Conservation (phyloP, 345 rosid genomes). For the Clarkia xantiana region DNA sequence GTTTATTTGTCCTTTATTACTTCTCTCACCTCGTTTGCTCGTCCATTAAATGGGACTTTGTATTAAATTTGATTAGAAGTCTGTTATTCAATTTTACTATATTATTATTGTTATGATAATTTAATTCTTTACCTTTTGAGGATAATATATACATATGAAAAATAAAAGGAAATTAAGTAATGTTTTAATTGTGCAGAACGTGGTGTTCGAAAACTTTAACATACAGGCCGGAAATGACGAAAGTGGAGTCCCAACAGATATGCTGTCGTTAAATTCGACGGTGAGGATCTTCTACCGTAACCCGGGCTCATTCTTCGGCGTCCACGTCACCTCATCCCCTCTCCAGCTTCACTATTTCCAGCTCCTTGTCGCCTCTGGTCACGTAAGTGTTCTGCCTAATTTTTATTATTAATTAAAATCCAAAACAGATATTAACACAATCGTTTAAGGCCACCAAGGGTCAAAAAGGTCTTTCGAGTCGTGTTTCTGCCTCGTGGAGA, state of each 20-base stretch:
- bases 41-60: too few species aligned
- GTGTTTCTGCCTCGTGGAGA: too few species aligned
- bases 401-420: background rate
- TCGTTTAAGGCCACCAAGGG: too few species aligned
- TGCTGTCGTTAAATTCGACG: conserved; percentile 83
- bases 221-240: conserved; percentile 81
- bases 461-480: too few species aligned
- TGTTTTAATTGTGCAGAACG: conserved; percentile 28
- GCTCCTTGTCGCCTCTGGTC: conserved; percentile 73
- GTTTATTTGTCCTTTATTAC: too few species aligned
- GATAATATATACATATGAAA: too few species aligned
- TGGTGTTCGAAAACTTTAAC: conserved; percentile 63
- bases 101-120: too few species aligned
- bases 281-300: conserved; percentile 70
- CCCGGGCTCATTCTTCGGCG: conserved; percentile 73
- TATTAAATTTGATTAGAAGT: too few species aligned
- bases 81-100: too few species aligned
- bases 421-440: background rate
- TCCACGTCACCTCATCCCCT: conserved; percentile 82
- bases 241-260: conserved; percentile 85
- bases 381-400: conserved; percentile 22
- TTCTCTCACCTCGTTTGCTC: too few species aligned
- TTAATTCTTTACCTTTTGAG: too few species aligned
- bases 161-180: too few species aligned
- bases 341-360: conserved; percentile 56